phyloP scores from a whole-genome alignment of 169 alveolate species.

The Perkinsus marinus region DNA sequence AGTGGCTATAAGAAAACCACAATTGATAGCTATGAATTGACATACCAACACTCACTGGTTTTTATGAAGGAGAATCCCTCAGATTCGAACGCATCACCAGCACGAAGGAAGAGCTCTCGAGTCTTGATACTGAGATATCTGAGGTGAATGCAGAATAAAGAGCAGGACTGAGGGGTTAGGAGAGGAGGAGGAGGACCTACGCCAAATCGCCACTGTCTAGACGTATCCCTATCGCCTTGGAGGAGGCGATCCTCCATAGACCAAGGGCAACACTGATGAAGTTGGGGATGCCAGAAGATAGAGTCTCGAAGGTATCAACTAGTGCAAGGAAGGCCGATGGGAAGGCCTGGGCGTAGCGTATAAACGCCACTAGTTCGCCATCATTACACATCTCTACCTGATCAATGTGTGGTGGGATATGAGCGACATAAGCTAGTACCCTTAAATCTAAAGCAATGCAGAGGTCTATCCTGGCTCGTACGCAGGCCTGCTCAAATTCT shows the following conservation, averaged over 20 bases:
- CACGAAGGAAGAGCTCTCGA: not conserved
- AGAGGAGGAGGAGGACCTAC: no score
- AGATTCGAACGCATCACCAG: not conserved
- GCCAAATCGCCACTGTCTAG: conserved; percentile 76
- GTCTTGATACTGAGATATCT: not conserved
- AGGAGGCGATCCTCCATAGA: conserved; percentile 41
- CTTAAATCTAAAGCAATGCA: not conserved
- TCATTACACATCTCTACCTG: conserved; percentile 22
- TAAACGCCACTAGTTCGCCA: conserved; percentile 66
- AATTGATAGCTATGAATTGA: not conserved
- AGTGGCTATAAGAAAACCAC: not conserved
- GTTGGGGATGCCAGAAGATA: conserved; percentile 58
- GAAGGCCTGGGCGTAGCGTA: conserved; percentile 53
- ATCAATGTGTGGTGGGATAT: not conserved
- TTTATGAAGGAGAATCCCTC: not conserved
- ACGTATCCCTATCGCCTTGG: conserved; percentile 64
- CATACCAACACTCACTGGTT: no score
- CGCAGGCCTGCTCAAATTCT: not conserved
- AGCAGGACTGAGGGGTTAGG: no score
- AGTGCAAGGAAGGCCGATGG: conserved; percentile 49
- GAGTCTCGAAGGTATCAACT: conserved; percentile 54
- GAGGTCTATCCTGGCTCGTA: not conserved
- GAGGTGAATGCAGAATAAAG: no score
- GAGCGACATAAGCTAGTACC: not conserved
- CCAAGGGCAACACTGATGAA: conserved; percentile 59